Conservation (phyloP, 1,139 yeast genomes). For the Entelexis paramagnoliae region DNA sequence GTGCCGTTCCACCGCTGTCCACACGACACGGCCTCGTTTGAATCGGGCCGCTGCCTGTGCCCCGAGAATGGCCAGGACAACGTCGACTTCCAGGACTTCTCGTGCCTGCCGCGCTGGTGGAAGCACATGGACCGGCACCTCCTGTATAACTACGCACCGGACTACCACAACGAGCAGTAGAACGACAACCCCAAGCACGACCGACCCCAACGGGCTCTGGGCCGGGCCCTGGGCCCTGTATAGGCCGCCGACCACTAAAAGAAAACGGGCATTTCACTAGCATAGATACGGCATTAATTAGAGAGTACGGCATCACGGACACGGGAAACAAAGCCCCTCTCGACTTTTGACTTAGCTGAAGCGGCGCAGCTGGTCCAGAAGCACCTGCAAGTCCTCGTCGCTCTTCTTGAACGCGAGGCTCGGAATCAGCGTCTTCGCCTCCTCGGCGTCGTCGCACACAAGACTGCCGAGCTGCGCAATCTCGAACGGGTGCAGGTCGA, state of each 20-base stretch:
- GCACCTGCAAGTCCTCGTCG: conserved; percentile 77
- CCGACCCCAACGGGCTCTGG: no score
- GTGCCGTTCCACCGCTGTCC: conserved; percentile 82
- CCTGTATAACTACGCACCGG: conserved; percentile 26
- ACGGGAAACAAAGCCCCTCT: no score
- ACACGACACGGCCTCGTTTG: conserved; percentile 39
- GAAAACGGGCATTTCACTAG: no score
- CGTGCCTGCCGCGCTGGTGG: conserved; percentile 88
- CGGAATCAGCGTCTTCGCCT: conserved; percentile 89
- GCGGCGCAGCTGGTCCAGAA: conserved; percentile 56
- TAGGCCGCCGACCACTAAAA: no score
- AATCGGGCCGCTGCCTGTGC: conserved; percentile 60
- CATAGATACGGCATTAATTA: no score
- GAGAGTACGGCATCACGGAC: no score
- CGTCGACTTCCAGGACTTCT: conserved; percentile 50
- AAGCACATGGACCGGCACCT: conserved; percentile 37
- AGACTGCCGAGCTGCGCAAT: conserved; percentile 83
- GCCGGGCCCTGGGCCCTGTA: no score
- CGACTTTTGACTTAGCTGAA: no score
- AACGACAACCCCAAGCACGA: no score
- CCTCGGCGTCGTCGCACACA: conserved; percentile 95
- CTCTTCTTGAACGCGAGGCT: conserved; percentile 70
- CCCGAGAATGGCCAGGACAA: conserved; percentile 38
- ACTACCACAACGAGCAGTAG: background rate
- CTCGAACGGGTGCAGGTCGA: conserved; percentile 85